phyloP scores from a whole-genome alignment of 495 filamentous ascomycete genomes.

The Penicillium riverlandense region DNA sequence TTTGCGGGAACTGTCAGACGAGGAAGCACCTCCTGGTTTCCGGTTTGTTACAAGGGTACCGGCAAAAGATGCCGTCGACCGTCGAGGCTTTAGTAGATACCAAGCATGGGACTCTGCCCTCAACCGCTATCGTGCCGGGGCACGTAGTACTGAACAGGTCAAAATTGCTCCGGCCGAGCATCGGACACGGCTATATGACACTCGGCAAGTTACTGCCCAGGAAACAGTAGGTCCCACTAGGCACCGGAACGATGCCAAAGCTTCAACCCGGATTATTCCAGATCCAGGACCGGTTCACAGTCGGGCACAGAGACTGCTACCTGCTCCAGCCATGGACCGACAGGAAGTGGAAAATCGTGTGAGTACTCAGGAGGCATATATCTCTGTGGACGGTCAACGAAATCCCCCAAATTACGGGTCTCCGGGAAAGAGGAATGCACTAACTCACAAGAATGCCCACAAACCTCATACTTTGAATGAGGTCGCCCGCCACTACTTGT shows the following conservation, averaged over 20 bases:
- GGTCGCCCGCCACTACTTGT: conserved; percentile 1
- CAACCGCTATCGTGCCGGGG: conserved; percentile 28
- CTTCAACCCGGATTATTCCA: conserved; percentile 9
- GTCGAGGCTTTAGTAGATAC: conserved; percentile 43
- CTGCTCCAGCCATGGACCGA: conserved; percentile 5
- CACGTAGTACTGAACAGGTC: conserved; percentile 9
- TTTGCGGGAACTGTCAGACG: conserved; percentile 20
- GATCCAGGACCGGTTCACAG: conserved; percentile 9
- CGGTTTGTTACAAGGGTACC: conserved; percentile 22
- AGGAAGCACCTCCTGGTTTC: conserved; percentile 32
- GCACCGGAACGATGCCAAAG: conserved; percentile 9
- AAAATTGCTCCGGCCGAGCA: conserved; percentile 5
- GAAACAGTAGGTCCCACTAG: conserved; percentile 8
- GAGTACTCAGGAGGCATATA: conserved; percentile 7
- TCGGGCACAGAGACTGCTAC: conserved; percentile 3
- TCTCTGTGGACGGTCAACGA: conserved; percentile 6
- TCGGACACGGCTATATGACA: conserved; percentile 14
- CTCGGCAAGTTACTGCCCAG: conserved; percentile 11
- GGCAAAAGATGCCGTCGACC: conserved; percentile 25
- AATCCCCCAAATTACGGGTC: conserved; percentile 2
- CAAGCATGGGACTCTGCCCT: conserved; percentile 42
- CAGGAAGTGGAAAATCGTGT: conserved; percentile 4
- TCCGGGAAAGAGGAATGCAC: conserved; percentile 8
- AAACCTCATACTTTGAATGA: conserved; percentile 15
- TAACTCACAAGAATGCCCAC: conserved; percentile 23